phyloP scores from a whole-genome alignment of 176 grass and related monocot species.

The Calamus simplicifolius region DNA sequence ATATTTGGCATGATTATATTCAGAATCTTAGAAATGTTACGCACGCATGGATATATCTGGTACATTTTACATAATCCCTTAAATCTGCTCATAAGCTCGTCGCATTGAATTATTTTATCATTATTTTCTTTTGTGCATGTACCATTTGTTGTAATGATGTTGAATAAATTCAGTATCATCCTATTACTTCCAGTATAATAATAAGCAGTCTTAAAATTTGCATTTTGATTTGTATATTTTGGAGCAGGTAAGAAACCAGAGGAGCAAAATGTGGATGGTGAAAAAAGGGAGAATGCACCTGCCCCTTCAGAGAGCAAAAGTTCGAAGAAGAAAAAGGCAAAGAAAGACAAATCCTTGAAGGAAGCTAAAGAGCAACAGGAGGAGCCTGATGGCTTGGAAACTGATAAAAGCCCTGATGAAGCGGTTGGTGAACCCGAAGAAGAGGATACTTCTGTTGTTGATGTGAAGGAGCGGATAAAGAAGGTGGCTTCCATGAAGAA shows the following conservation, averaged over 20 bases:
- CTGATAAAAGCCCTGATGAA: constrained; percentile 19
- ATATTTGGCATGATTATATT: no score
- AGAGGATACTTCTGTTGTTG: constrained; percentile 22
- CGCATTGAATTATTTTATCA: no score
- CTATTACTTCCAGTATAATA: no score
- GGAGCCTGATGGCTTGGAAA: constrained; percentile 39
- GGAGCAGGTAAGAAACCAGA: constrained; percentile 41
- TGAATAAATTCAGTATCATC: no score
- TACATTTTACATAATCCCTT: no score
- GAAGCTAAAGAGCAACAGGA: constrained; percentile 51
- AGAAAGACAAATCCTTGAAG: constrained; percentile 71
- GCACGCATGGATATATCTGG: no score
- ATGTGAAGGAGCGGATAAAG: constrained; percentile 11
- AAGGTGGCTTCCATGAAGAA: constrained; percentile 8
- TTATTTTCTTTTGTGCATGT: no score
- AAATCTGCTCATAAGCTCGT: no score
- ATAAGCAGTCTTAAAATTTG: no score
- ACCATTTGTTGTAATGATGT: no score
- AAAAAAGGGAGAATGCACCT: constrained; percentile 45
- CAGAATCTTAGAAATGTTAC: no score
- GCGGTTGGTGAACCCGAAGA: constrained; percentile 43
- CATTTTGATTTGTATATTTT: background rate
- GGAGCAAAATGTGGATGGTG: constrained; percentile 52
- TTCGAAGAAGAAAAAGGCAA: constrained; percentile 88
- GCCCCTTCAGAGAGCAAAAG: constrained; percentile 66